phyloP scores from a whole-genome alignment of 2,329 filamentous ascomycete genomes.

The Penicillium sp. region DNA sequence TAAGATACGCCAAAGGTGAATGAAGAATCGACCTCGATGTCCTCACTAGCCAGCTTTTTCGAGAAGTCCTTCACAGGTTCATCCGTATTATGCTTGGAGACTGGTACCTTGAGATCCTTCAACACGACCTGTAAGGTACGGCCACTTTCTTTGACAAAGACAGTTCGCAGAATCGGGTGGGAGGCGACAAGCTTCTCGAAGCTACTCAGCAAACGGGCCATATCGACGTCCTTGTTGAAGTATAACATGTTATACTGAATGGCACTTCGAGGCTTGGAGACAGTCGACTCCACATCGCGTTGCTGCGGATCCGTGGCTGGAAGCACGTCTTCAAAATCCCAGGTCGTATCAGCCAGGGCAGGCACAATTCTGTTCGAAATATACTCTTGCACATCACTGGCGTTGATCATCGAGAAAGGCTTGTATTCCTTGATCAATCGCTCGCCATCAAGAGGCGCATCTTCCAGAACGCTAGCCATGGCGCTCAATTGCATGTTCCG shows the following conservation, averaged over 20 bases:
- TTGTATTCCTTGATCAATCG: slow-evolving; percentile 6
- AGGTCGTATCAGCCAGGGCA: slow-evolving; percentile 1
- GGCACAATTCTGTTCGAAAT: slow-evolving; percentile 4
- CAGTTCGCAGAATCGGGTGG: slow-evolving; percentile 12
- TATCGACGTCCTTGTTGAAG: slow-evolving; percentile 10
- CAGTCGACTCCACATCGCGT: slow-evolving; percentile 12
- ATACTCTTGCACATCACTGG: neutral
- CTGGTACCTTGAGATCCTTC: slow-evolving; percentile 1
- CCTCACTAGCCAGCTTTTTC: slow-evolving; percentile 1
- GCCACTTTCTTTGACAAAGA: slow-evolving; percentile 6
- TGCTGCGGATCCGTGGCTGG: slow-evolving; percentile 9
- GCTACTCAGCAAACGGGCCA: neutral
- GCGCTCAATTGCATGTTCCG: slow-evolving; percentile 12
- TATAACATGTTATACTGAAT: slow-evolving; percentile 17
- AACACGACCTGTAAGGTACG: slow-evolving; percentile 10
- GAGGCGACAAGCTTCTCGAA: slow-evolving; percentile 6
- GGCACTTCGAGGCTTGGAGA: slow-evolving; percentile 11
- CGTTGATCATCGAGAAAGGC: slow-evolving; percentile 11
- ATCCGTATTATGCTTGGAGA: slow-evolving; percentile 1
- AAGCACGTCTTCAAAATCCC: slow-evolving; percentile 10
- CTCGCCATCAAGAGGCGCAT: neutral
- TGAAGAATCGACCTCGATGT: slow-evolving; percentile 10
- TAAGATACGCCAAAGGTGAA: slow-evolving; percentile 8
- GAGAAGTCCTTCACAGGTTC: neutral
- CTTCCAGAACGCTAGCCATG: slow-evolving; percentile 10